Percentiles rank a stretch among this genome's conserved stretches.
These are phyloP conservation scores for Scytalidium sp. DNA, from an alignment of 2,329 filamentous ascomycete species.

Conservation along the genomic window DNA sequence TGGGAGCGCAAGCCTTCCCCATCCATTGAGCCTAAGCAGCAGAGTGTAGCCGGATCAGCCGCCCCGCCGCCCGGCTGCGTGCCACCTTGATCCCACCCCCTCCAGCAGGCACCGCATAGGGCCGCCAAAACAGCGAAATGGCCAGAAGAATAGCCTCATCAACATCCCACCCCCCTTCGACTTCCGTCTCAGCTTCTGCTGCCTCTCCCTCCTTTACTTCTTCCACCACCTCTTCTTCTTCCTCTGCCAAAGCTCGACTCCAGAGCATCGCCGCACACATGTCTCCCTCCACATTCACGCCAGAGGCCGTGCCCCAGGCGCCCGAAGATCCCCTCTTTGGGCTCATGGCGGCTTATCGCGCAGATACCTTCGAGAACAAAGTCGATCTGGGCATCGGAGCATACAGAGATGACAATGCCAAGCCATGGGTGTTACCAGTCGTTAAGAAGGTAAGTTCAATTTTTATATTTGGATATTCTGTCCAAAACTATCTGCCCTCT, in stretches of 20 bases:
- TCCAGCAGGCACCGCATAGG: too few species aligned
- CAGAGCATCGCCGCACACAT: conserved; percentile 69
- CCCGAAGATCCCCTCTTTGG: conserved; percentile 96
- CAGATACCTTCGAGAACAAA: conserved; percentile 75
- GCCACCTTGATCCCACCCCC: too few species aligned
- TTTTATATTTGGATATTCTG: too few species aligned
- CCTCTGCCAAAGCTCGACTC: conserved; percentile 45
- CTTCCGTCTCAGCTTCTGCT: background rate
- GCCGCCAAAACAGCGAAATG: too few species aligned
- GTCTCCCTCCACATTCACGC: conserved; percentile 63
- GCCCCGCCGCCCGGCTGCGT: too few species aligned
- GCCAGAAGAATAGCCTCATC: background rate
- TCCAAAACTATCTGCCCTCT: too few species aligned
- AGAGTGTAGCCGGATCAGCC: too few species aligned
- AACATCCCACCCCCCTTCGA: background rate
- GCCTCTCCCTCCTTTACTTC: conserved; percentile 8
- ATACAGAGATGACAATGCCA: conserved; percentile 91
- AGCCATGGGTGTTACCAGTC: conserved; percentile 95
- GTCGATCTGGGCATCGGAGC: conserved; percentile 91
- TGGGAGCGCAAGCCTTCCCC: too few species aligned
- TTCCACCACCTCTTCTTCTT: conserved; percentile 5
- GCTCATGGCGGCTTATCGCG: conserved; percentile 81
- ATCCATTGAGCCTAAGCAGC: too few species aligned
- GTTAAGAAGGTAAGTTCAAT: conserved; percentile 82
- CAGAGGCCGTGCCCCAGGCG: conserved; percentile 78